Percentiles rank a stretch among this genome's conserved stretches.
phyloP scores from a whole-genome alignment of 2,329 filamentous ascomycete genomes.

The Hawksworthiomyces lignivorus region DNA sequence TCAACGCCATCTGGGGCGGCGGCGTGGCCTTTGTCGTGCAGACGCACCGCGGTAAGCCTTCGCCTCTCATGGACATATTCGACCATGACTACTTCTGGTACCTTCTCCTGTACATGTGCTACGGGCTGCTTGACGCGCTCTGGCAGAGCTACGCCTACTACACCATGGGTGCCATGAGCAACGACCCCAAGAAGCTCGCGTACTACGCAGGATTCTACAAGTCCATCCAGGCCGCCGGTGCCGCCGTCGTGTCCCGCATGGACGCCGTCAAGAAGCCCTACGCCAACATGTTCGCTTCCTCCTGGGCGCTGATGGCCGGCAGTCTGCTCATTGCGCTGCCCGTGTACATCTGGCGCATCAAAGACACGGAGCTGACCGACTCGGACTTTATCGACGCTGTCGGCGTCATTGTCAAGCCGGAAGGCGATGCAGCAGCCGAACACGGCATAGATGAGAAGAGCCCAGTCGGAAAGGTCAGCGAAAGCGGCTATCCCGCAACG shows the following conservation, averaged over 20 bases:
- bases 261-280: constrained; percentile 10
- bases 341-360: constrained; percentile 10
- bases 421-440: too few relatives aligned
- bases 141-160: constrained; percentile 33
- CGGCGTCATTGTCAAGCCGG: too few relatives aligned
- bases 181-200: constrained; percentile 11
- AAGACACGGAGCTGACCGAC: constrained; percentile 3
- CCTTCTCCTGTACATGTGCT: constrained; percentile 11
- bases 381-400: not conserved
- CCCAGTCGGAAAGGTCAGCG: too few relatives aligned
- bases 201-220: constrained; percentile 15
- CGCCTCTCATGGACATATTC: constrained; percentile 5
- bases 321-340: constrained; percentile 9
- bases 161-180: constrained; percentile 12
- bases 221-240: constrained; percentile 10
- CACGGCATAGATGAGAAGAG: too few relatives aligned
- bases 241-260: constrained; percentile 5
- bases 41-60: not conserved
- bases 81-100: constrained; percentile 23
- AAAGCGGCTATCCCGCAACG: not conserved
- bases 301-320: constrained; percentile 10
- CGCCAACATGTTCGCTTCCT: constrained; percentile 6
- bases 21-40: not conserved
- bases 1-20: constrained; percentile 13
- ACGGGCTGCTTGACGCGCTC: constrained; percentile 10